Conservation (phyloP, 2,329 filamentous ascomycete genomes). For the Fusarium newnesense region DNA sequence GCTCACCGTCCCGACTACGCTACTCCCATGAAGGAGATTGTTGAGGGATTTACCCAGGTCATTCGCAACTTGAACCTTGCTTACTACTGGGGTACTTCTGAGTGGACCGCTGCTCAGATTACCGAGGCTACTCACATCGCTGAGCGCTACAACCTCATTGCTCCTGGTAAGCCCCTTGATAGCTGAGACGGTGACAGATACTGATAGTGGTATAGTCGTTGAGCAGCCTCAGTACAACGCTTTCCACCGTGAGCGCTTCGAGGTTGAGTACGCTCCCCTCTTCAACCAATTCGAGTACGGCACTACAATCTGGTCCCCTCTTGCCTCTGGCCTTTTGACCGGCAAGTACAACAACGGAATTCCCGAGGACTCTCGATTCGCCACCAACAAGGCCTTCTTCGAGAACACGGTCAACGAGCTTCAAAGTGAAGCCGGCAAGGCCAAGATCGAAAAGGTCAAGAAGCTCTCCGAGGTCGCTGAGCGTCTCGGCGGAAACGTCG, state of each 20-base stretch:
- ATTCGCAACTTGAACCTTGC: constrained; percentile 44
- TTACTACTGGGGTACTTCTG: constrained; percentile 65
- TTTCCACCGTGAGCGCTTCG: constrained; percentile 68
- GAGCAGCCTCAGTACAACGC: constrained; percentile 77
- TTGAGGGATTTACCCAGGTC: constrained; percentile 43
- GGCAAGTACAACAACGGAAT: constrained; percentile 73
- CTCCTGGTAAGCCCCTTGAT: constrained; percentile 50
- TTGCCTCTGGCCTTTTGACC: constrained; percentile 66
- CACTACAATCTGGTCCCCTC: constrained; percentile 69
- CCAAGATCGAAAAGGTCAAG: constrained; percentile 43
- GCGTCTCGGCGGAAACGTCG: constrained; percentile 38
- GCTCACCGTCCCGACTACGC: constrained; percentile 41
- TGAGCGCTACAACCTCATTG: constrained; percentile 69
- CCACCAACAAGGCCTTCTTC: constrained; percentile 41
- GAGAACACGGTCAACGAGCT: constrained; percentile 19
- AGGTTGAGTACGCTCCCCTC: constrained; percentile 69
- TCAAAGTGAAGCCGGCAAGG: constrained; percentile 32
- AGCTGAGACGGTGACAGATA: accelerated
- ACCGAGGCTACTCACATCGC: constrained; percentile 65
- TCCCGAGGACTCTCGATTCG: constrained; percentile 67
- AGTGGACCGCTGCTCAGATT: constrained; percentile 76
- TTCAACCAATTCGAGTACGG: constrained; percentile 68
- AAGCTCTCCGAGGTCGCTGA: constrained; percentile 41
- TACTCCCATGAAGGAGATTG: constrained; percentile 43
- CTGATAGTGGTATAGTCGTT: constrained; percentile 52